These are phyloP conservation scores for Xylariaceae sp. DNA, from an alignment of 2,329 filamentous ascomycete genomes.

Conservation along the genomic window DNA sequence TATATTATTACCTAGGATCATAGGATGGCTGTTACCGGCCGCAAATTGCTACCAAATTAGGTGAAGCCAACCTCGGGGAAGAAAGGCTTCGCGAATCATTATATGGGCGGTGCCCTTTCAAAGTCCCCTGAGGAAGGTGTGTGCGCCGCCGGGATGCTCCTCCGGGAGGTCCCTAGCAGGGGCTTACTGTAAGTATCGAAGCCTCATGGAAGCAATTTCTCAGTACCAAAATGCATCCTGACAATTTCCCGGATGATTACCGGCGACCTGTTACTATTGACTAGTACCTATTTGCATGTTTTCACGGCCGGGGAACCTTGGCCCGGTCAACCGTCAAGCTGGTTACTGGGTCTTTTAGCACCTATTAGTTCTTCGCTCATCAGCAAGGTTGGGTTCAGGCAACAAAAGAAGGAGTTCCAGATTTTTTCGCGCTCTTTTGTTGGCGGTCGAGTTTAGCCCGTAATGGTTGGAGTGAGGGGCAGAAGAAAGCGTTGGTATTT, in stretches of 20 bases:
- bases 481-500: not conserved
- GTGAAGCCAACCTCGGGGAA: no score
- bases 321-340: not conserved
- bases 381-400: not conserved
- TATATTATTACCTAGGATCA: not conserved
- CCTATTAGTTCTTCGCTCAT: not conserved
- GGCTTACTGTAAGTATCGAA: constrained; percentile 14
- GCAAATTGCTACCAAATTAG: not conserved
- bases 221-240: not conserved
- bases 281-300: not conserved
- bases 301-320: not conserved
- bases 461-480: not conserved
- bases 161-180: constrained; percentile 5
- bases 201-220: constrained; percentile 6
- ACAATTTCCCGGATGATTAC: not conserved
- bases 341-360: not conserved
- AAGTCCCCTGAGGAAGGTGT: constrained; percentile 9
- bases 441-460: not conserved
- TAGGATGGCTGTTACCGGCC: not conserved
- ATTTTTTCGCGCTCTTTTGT: not conserved
- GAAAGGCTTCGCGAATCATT: not conserved
- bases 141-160: constrained; percentile 3
- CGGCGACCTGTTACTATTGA: not conserved
- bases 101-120: not conserved
- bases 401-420: not conserved